Evolutionary conservation across 139 green algal species (phyloP), one percentile per base, ranked within the genome.

Genomic region (Parachlorella kessleri): DNA sequence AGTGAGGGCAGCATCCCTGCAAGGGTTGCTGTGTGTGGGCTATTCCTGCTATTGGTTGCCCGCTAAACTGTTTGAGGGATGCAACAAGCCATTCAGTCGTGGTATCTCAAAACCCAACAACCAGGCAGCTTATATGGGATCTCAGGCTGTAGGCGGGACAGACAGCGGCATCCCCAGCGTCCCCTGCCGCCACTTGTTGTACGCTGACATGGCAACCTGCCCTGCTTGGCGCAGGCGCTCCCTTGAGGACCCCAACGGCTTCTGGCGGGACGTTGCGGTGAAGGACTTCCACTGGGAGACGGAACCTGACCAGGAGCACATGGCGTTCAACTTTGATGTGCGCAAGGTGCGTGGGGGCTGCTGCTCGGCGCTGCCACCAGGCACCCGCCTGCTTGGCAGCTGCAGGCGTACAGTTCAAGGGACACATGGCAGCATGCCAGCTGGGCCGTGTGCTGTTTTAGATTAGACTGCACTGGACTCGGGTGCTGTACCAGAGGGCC

Each of bases 281-380:
- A 39, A 76, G 24, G 36, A 82, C 64, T 86, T 83, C 32, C 40
- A 86, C 35, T 86, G 81, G 81, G 75, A 86, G 70, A 75, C 38
- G 24, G 41, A 40, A 30, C 42, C 72, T 38, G 36, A 48, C 26
- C 53, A 78, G 75, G 3, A 75, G 66, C 66, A 75, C 42, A 54
- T 68, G 59, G 32, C 37, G 23, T 28, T 48, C 63, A 79, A 79
- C 63, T 79, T 79, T 54, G 74, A 79, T 32, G 74, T 79, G 26
- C 67, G 53, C n/a, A 79, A 79, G 74, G 73, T 70, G 59, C 21
- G 71, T n/a, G n/a, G 40, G 7, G 8, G 28, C 40, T 4, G n/a
- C n/a, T n/a, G n/a, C n/a, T n/a, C n/a, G n/a, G n/a, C n/a, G n/a
- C n/a, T n/a, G n/a, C n/a, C 26, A 2, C 2, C 67, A 1, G 3